Evolutionary conservation across 108 stramenopile species (phyloP), one percentile per base, ranked within the genome.

Genomic region (Fistulifera solaris): DNA sequence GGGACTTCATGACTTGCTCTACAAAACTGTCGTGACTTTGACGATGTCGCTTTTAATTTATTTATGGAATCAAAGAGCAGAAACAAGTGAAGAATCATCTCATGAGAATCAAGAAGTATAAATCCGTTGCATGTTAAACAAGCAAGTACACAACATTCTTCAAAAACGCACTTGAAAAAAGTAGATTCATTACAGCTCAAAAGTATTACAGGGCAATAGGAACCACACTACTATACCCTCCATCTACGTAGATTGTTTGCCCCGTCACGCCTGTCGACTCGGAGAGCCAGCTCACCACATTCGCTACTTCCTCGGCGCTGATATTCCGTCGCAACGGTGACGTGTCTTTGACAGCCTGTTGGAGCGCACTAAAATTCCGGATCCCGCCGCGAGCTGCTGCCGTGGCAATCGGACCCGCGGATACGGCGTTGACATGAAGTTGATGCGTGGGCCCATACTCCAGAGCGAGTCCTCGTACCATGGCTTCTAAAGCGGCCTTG

Each of bases 331-430:
- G 22, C 49, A 78, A 67, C 2, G 74, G 64, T 28, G 68, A 52
- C 8, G 31, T 35, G n/a, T 25, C 48, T 11, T 52, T 19, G 38
- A 56, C n/a, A 17, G 68, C 58, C 3, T 71, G 57, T 14, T 62
- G 59, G 58, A 84, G 67, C 0, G 18, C n/a, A 23, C 41, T 44
- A 65, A 85, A 85, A n/a, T 58, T 39, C 1, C 62, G 38, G 42
- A 85, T 77, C 1, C 71, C 71, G 4, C 78, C 78, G 22, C 70
- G 67, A 13, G 78, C 73, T 19, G 83, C 70, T 16, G 73, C 21
- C 18, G 83, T 85, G 26, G 61, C 54, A 23, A 85, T 35, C 1
- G 83, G 78, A 11, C 83, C 83, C 8, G 77, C 74, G n/a, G 75
- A 71, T 0, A 85, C 76, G 1, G 70, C 72, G 67, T 85, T 85